Conservation (phyloP, 345 rosid species). For the Balakata baccata region DNA sequence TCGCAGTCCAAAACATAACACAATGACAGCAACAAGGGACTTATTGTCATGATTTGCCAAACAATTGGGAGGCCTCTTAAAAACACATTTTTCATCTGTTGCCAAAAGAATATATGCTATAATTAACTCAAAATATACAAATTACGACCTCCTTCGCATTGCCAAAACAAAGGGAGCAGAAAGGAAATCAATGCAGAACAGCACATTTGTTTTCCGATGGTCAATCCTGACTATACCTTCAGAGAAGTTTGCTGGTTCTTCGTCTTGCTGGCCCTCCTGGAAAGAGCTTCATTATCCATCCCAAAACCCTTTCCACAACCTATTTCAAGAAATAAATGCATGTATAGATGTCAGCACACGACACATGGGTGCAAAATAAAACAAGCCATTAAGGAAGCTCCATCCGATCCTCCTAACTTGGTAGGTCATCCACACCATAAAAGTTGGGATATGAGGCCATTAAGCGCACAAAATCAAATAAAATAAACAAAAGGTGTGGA, state of each 20-base stretch:
- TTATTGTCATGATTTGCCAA: slow-evolving; percentile 28
- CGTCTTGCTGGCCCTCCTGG: slow-evolving; percentile 90
- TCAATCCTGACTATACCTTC: slow-evolving; percentile 15
- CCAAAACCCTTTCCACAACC: slow-evolving; percentile 99
- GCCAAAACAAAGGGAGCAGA: slow-evolving; percentile 19
- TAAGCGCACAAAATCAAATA: no score
- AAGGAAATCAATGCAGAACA: slow-evolving; percentile 1
- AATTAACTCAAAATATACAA: slow-evolving; percentile 41
- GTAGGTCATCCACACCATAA: no score
- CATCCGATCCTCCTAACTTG: no score
- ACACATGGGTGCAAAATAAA: background rate
- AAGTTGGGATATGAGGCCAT: no score
- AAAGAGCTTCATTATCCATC: slow-evolving; percentile 97
- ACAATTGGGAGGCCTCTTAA: slow-evolving; percentile 12
- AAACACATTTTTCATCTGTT: slow-evolving; percentile 18
- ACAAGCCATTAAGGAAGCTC: background rate
- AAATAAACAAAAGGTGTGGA: no score
- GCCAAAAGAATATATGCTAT: slow-evolving; percentile 37
- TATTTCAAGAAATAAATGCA: slow-evolving; percentile 19
- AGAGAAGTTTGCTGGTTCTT: slow-evolving; percentile 85
- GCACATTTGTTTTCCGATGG: slow-evolving; percentile 10
- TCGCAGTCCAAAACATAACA: slow-evolving; percentile 11
- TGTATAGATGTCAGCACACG: background rate
- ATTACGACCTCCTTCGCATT: slow-evolving; percentile 27
- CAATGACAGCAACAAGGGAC: slow-evolving; percentile 14